phyloP scores from a whole-genome alignment of 192 early-diverging fungal genomes.

The Obelidium mucronatum region DNA sequence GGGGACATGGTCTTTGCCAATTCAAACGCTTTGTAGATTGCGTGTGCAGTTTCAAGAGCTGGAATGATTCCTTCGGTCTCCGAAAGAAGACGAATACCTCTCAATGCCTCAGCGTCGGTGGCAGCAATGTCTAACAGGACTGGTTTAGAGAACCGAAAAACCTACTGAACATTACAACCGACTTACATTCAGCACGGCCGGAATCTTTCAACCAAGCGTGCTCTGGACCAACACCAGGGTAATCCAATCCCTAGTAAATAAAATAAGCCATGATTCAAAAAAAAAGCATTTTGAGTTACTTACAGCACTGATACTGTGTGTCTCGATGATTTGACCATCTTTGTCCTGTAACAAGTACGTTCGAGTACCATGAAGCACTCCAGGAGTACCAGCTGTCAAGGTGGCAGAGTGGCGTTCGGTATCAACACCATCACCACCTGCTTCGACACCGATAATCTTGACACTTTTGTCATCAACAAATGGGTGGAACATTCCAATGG shows the following conservation, averaged over 20 bases:
- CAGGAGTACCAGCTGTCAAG: constrained; percentile 79
- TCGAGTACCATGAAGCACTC: constrained; percentile 96
- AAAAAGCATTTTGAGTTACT: constrained; percentile 19
- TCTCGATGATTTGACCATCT: constrained; percentile 97
- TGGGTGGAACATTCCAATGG: constrained; percentile 98
- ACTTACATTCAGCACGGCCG: constrained; percentile 77
- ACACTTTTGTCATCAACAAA: constrained; percentile 89
- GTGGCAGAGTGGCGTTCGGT: constrained; percentile 92
- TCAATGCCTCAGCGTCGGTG: constrained; percentile 84
- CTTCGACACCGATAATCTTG: constrained; percentile 91
- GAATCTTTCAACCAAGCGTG: constrained; percentile 90
- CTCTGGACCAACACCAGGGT: constrained; percentile 98
- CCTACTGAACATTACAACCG: background rate
- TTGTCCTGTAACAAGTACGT: constrained; percentile 94
- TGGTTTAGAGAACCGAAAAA: background rate
- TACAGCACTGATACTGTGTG: constrained; percentile 89
- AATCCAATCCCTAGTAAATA: constrained; percentile 85
- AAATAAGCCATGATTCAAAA: background rate
- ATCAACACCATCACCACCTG: constrained; percentile 90
- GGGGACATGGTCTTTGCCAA: constrained; percentile 75
- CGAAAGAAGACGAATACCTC: constrained; percentile 71
- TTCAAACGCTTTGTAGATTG: constrained; percentile 82
- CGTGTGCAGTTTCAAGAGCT: constrained; percentile 95
- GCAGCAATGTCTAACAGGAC: constrained; percentile 56
- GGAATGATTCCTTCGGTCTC: constrained; percentile 86